Evolutionary conservation across 2,329 filamentous ascomycete species (phyloP), one percentile per base, ranked within the genome.

Genomic region (Lizonia empirigonia): DNA sequence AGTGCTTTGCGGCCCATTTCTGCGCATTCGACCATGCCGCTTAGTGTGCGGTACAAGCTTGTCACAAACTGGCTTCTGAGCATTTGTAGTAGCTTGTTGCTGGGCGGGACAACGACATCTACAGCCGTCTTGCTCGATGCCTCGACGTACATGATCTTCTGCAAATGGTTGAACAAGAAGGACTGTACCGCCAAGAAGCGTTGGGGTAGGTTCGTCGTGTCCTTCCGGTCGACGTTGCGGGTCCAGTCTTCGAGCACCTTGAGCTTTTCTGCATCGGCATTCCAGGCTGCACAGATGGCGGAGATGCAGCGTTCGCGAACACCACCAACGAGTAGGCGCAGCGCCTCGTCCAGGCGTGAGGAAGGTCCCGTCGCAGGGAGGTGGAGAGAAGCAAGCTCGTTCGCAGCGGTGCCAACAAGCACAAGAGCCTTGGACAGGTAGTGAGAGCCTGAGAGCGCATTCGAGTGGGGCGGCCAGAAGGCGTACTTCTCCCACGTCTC

Each of bases 1-100:
- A 83, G 77, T 60, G 84, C 85, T 60, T 86, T 84, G 12, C 85
- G 73, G 3, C 86, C 82, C 50, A 85, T 85, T 74, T 97, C 91
- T 3, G 94, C 93, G 72, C 96, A 97, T 74, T 97, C 94, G 1
- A 99, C 91, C 85, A 99, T 93, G 18, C 93, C 94, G 64, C 90
- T 95, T 29, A 99, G 77, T 6, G 91, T 91, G 72, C 96, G 96
- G 75, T 97, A 97, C 34, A 99, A 77, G 50, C 92, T 96, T 6
- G 88, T 91, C 13, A 96, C 91, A 67, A 99, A 99, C 68, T 96
- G 91, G 58, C 86, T 88, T 58, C 92, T 85, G 13, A 97, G 91
- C 84, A 92, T 91, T 71, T 96, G 90, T 34, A 97, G 78, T 34
- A 97, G 78, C 72, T 97, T 99, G 7, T 87, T 81, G 27, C 91